Base-by-base conservation (phyloP, 1,139 yeast species). In the Diutina scorzettiae region DNA sequence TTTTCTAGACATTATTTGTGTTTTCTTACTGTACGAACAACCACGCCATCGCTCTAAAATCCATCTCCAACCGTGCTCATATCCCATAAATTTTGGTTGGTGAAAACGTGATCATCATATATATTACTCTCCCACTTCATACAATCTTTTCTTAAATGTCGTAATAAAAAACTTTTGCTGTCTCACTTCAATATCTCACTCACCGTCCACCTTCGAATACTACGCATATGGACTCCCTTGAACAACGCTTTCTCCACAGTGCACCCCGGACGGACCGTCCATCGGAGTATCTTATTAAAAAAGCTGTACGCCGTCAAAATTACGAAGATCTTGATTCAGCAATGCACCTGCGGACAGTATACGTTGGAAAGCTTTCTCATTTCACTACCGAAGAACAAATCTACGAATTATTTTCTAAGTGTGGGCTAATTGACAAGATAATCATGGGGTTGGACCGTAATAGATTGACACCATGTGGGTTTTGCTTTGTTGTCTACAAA, bases 331-430 rank as follows among this genome's bases (percentile, higher is more conserved):
- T 86, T 45, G 73, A 78, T 50, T 71, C 73, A 48, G 73, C 89
- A 1, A 68, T 80, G 57, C 66, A 64, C 28, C 78, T 87, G 46
- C 69, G 76, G 23, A 87, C 97, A 0, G 72, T 89, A 2, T 89
- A 89, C 54, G 91, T 89, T 34, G 97, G 97, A 5, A 86, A 85
- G 54, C 54, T 66, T 37, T 79, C 94, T 1, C 85, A 84, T 53
- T 83, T 81, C 59, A 87, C 96, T 2, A 81, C 95, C 1, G 97
- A 91, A 58, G 97, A 91, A 56, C 96, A 89, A 57, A 76, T 89
- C 21, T 81, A 80, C 56, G 97, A 87, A 56, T 63, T 89, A 43
- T 86, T 89, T 54, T 73, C 81, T 52, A 80, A 80, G 53, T 76
- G 84, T 55, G 98, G 97, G 1, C 64, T 73, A 11, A 78, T 89